Percentiles rank a stretch among this genome's conserved stretches.
These are phyloP conservation scores for Penicillium egyptiacum DNA, from an alignment of 495 filamentous ascomycete genomes.

Conservation along the genomic window DNA sequence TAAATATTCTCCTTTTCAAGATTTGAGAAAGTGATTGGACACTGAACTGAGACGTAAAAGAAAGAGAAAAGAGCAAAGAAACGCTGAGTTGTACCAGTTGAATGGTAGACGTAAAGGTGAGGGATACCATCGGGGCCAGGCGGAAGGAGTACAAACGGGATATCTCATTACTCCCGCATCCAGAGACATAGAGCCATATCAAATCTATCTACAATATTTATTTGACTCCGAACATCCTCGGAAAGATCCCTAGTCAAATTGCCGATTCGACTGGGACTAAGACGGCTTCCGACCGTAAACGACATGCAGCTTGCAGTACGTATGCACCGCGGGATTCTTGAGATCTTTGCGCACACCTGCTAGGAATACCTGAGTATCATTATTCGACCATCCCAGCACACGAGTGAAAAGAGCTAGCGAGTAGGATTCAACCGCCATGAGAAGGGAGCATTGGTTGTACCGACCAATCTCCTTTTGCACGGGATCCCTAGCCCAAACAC, in stretches of 20 bases:
- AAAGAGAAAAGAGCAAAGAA: background rate
- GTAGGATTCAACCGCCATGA: conserved; percentile 45
- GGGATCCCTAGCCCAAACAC: conserved; percentile 44
- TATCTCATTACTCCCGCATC: background rate
- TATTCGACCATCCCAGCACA: conserved; percentile 53
- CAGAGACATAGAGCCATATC: background rate
- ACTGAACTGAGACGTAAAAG: background rate
- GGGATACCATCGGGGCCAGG: background rate
- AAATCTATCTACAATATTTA: conserved; percentile 2
- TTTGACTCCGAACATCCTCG: background rate
- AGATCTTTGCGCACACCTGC: conserved; percentile 54
- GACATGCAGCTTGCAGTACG: conserved; percentile 40
- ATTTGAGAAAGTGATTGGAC: background rate
- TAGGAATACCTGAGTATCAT: conserved; percentile 58
- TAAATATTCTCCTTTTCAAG: background rate
- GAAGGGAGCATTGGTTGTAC: conserved; percentile 42
- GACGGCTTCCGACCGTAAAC: conserved; percentile 37
- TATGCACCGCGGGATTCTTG: conserved; percentile 50
- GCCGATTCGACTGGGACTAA: conserved; percentile 8
- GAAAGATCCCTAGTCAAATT: conserved; percentile 16
- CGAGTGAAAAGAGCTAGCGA: conserved; percentile 51
- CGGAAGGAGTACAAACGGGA: background rate
- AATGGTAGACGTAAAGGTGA: background rate
- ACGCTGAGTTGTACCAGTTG: background rate
- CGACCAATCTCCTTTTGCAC: conserved; percentile 49